A percentile compares a stretch with the other conserved stretches of the same genome.
Conservation (phyloP, 176 grass and related monocot species). For the Triticum dicoccoides region DNA sequence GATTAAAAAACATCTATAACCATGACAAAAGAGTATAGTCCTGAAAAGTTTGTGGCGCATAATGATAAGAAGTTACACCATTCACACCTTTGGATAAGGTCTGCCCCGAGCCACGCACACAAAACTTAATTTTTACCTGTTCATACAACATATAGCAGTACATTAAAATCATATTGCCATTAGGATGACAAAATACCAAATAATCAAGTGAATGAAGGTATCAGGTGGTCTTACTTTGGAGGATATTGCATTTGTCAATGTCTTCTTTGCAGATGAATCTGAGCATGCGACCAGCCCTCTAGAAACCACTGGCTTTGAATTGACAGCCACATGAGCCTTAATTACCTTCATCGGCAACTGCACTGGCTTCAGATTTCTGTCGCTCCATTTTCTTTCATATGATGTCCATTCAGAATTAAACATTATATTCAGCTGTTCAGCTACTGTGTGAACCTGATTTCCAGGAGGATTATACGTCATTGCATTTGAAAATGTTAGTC, state of each 20-base stretch:
- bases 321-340: slow-evolving; percentile 8
- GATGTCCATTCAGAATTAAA: slow-evolving; percentile 66
- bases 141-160: slow-evolving; percentile 21
- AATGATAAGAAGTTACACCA: not conserved
- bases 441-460: slow-evolving; percentile 78
- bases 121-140: slow-evolving; percentile 51
- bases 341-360: slow-evolving; percentile 19
- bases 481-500: slow-evolving; percentile 80
- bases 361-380: slow-evolving; percentile 14
- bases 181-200: slow-evolving; percentile 8
- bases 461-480: slow-evolving; percentile 83
- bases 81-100: slow-evolving; percentile 61
- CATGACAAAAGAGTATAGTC: not conserved
- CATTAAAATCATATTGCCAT: slow-evolving; percentile 21
- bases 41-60: not conserved
- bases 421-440: slow-evolving; percentile 55
- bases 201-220: slow-evolving; percentile 1
- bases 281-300: slow-evolving; percentile 10
- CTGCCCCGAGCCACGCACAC: slow-evolving; percentile 12
- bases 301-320: not conserved
- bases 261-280: slow-evolving; percentile 27
- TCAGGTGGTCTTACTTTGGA: slow-evolving; percentile 43
- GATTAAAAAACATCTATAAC: slow-evolving; percentile 20
- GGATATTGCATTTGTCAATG: slow-evolving; percentile 39
- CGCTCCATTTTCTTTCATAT: slow-evolving; percentile 54